A percentile compares a stretch with the other conserved stretches of the same genome.
phyloP scores from a whole-genome alignment of 352 stramenopile species.

The Globisporangium irregulare region DNA sequence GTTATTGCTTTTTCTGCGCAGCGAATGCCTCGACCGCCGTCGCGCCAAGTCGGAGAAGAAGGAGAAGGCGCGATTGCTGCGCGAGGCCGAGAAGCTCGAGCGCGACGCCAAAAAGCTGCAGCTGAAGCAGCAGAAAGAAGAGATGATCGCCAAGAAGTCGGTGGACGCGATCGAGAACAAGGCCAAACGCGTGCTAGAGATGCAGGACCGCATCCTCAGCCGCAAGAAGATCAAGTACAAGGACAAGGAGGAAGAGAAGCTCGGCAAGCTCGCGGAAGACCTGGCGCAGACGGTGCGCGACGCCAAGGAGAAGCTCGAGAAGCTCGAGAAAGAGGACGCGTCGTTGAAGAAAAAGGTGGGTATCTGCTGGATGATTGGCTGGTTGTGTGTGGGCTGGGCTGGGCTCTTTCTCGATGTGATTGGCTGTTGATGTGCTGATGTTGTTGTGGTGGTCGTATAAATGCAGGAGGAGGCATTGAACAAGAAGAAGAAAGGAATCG shows the following conservation, averaged over 20 bases:
- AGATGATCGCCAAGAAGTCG: slow-evolving; percentile 66
- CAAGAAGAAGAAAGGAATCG: slow-evolving; percentile 68
- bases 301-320: slow-evolving; percentile 81
- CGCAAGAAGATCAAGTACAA: slow-evolving; percentile 90
- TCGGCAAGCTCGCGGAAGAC: slow-evolving; percentile 76
- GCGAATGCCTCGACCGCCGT: slow-evolving; percentile 77
- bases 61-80: slow-evolving; percentile 72
- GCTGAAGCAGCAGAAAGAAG: slow-evolving; percentile 70
- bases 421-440: not conserved
- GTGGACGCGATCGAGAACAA: slow-evolving; percentile 82
- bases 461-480: slow-evolving; percentile 66
- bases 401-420: not conserved
- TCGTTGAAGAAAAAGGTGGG: slow-evolving; percentile 59
- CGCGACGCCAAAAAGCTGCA: slow-evolving; percentile 62
- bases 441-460: not conserved
- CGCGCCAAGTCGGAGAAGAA: slow-evolving; percentile 72
- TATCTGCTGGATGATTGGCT: not conserved
- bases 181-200: slow-evolving; percentile 82
- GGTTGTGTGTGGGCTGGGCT: not conserved
- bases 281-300: slow-evolving; percentile 70
- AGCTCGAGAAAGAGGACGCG: slow-evolving; percentile 84
- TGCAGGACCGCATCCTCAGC: slow-evolving; percentile 85
- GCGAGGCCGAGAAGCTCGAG: slow-evolving; percentile 80
- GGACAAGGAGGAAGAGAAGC: slow-evolving; percentile 85
- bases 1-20: slow-evolving; percentile 15